Conservation (phyloP, 495 filamentous ascomycete species). For the Acidiella bohemica region DNA sequence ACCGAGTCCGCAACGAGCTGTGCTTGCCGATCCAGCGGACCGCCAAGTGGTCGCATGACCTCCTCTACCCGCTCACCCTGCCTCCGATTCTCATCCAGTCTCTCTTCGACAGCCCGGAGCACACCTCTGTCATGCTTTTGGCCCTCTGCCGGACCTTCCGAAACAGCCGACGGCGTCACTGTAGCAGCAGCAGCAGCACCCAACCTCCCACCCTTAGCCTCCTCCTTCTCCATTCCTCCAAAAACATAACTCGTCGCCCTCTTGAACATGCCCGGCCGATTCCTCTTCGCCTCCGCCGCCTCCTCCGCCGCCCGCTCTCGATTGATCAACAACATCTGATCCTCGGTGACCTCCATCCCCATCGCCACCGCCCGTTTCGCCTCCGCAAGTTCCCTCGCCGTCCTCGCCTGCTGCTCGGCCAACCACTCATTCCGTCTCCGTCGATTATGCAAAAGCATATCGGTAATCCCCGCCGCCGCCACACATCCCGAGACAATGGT, state of each 20-base stretch:
- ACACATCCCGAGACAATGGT: constrained; percentile 61
- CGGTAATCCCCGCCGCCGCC: constrained; percentile 65
- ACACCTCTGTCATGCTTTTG: constrained; percentile 15
- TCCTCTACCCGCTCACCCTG: constrained; percentile 16
- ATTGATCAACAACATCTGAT: constrained; percentile 25
- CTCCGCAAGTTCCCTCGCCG: constrained; percentile 18
- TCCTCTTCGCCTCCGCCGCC: constrained; percentile 19
- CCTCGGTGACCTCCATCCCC: constrained; percentile 21
- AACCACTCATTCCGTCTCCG: constrained; percentile 34
- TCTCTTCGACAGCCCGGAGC: constrained; percentile 18
- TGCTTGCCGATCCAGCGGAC: constrained; percentile 22
- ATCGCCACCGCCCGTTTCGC: constrained; percentile 19
- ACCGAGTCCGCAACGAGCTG: constrained; percentile 9
- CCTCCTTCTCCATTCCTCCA: constrained; percentile 19
- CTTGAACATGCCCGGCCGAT: constrained; percentile 22
- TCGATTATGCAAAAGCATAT: constrained; percentile 82
- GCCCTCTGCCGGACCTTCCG: too few relatives aligned
- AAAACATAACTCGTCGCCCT: constrained; percentile 17
- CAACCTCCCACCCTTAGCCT: constrained; percentile 16
- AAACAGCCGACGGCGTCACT: background rate
- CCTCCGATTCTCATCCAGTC: constrained; percentile 12
- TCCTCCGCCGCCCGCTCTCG: constrained; percentile 23
- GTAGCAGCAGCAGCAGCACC: constrained; percentile 1
- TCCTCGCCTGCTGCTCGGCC: constrained; percentile 22
- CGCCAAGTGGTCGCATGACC: constrained; percentile 9